These are phyloP conservation scores for Hsuehochloa calcarea DNA, from an alignment of 176 grass and related monocot genomes.

Conservation along the genomic window DNA sequence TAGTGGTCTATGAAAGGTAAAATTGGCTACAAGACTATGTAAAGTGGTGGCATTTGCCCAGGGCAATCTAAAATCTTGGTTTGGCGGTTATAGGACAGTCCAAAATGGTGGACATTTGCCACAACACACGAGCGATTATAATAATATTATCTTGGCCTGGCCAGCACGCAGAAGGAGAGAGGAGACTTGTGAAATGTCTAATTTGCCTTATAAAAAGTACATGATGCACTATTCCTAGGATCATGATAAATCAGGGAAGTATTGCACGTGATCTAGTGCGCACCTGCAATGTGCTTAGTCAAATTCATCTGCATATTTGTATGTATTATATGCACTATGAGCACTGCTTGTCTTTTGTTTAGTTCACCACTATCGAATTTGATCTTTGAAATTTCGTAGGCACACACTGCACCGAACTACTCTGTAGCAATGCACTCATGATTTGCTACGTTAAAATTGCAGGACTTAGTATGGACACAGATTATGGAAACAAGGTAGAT, in stretches of 20 bases:
- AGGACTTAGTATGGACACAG: neutral
- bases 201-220: neutral
- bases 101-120: neutral
- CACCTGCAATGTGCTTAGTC: neutral
- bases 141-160: neutral
- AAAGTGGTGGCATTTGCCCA: neutral
- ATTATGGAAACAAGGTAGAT: slow-evolving; percentile 7
- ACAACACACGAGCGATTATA: neutral
- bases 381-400: neutral
- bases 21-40: neutral
- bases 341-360: neutral
- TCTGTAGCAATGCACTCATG: neutral
- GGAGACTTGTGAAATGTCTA: neutral
- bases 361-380: neutral
- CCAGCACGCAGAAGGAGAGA: neutral
- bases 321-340: neutral
- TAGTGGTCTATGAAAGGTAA: neutral
- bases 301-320: neutral
- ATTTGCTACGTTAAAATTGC: slow-evolving; percentile 13
- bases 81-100: neutral
- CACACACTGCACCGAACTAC: neutral
- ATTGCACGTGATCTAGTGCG: neutral
- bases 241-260: neutral
- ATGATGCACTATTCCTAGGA: neutral
- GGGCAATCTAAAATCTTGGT: neutral